A percentile compares a stretch with the other conserved stretches of the same genome.
Evolutionary conservation across 352 stramenopile genomes (phyloP).

Genomic region (Stramenopiles sp.): DNA sequence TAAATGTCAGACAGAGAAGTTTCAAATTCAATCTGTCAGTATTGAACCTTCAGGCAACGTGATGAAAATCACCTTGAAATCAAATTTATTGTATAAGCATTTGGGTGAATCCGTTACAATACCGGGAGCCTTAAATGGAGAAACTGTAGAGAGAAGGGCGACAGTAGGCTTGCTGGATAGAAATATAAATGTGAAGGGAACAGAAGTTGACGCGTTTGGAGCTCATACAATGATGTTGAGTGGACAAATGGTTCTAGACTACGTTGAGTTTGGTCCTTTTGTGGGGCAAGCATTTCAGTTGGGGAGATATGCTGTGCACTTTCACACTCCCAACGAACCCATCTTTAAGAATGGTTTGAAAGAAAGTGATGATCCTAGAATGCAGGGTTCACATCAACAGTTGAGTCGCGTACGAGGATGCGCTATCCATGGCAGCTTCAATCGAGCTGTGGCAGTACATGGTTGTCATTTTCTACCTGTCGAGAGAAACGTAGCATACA

Average conservation of each 20-base stretch:
- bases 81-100: slow-evolving; percentile 29
- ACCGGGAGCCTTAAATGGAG: background rate
- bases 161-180: slow-evolving; percentile 39
- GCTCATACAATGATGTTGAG: slow-evolving; percentile 25
- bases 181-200: slow-evolving; percentile 37
- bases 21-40: slow-evolving; percentile 24
- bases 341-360: slow-evolving; percentile 33
- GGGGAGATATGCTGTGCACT: slow-evolving; percentile 26
- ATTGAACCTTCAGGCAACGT: slow-evolving; percentile 15
- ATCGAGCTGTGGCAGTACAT: slow-evolving; percentile 32
- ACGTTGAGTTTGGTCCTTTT: background rate
- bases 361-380: slow-evolving; percentile 32
- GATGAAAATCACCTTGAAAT: slow-evolving; percentile 12
- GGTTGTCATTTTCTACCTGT: slow-evolving; percentile 31
- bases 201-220: slow-evolving; percentile 16
- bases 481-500: slow-evolving; percentile 32
- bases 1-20: slow-evolving; percentile 25
- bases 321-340: slow-evolving; percentile 28
- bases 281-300: background rate
- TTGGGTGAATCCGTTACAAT: slow-evolving; percentile 23
- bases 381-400: slow-evolving; percentile 31
- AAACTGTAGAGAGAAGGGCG: slow-evolving; percentile 35
- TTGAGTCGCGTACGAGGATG: slow-evolving; percentile 25
- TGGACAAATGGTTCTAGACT: background rate
- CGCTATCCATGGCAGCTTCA: slow-evolving; percentile 31